phyloP scores from a whole-genome alignment of 2,329 filamentous ascomycete species.

The Lecanicillium sp. region DNA sequence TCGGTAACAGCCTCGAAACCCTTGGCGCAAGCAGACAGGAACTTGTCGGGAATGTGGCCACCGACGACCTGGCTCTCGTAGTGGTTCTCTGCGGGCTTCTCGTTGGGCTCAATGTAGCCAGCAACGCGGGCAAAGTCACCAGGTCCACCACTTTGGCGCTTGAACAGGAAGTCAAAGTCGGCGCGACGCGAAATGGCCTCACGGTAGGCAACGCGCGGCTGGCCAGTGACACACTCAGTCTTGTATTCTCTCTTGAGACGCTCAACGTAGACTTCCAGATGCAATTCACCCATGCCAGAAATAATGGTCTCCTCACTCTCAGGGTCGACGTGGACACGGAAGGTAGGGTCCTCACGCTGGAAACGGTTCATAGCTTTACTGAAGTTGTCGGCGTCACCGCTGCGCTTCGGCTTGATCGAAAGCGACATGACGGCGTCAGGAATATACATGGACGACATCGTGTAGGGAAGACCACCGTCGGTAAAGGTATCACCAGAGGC shows the following conservation, averaged over 20 bases:
- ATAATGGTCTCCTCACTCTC: constrained; percentile 97
- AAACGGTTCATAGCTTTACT: constrained; percentile 98
- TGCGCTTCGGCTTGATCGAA: constrained; percentile 92
- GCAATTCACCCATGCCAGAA: constrained; percentile 94
- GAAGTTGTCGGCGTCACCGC: constrained; percentile 87
- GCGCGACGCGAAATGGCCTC: constrained; percentile 79
- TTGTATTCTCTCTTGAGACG: constrained; percentile 95
- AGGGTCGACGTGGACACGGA: constrained; percentile 84
- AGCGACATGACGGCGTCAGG: constrained; percentile 97
- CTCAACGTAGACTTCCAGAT: constrained; percentile 95
- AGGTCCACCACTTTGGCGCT: constrained; percentile 91
- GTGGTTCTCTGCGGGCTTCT: constrained; percentile 61
- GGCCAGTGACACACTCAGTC: constrained; percentile 90
- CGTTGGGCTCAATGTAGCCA: constrained; percentile 83
- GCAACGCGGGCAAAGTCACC: constrained; percentile 92
- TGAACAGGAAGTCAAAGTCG: constrained; percentile 86
- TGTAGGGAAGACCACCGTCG: constrained; percentile 83
- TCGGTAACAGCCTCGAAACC: constrained; percentile 78
- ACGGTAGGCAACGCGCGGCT: constrained; percentile 93
- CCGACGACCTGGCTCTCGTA: constrained; percentile 86
- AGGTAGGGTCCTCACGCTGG: constrained; percentile 96
- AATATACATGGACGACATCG: constrained; percentile 97
- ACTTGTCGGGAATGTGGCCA: constrained; percentile 92
- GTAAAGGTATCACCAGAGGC: constrained; percentile 98
- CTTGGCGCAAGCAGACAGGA: constrained; percentile 87